A percentile compares a stretch with the other conserved stretches of the same genome.
Conservation (phyloP, 805 yeast species). For the Starmerella stellata region DNA sequence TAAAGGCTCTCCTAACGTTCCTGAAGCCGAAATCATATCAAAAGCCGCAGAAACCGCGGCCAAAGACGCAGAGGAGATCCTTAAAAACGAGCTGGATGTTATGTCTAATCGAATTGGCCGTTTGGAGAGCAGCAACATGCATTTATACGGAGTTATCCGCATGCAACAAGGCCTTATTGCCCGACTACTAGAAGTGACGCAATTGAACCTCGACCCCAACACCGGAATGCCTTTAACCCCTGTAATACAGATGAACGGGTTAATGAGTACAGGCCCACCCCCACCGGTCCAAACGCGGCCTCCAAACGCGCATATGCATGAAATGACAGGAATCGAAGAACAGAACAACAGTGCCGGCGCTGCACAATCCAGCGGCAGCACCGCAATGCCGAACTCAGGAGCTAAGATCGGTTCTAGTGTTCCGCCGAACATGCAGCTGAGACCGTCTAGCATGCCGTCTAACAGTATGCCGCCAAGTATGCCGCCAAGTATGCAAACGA, state of each 20-base stretch:
- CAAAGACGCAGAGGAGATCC: slow-evolving; percentile 10
- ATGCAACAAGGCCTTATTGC: slow-evolving; percentile 15
- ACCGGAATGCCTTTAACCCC: not conserved
- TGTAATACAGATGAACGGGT: not conserved
- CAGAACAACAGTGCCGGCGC: not conserved
- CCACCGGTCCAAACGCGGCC: too few relatives aligned
- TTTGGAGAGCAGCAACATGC: slow-evolving; percentile 11
- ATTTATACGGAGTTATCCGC: slow-evolving; percentile 10
- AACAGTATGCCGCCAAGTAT: too few relatives aligned
- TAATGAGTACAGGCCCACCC: too few relatives aligned
- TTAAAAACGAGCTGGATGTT: slow-evolving; percentile 7
- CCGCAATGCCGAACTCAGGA: not conserved
- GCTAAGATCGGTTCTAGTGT: not conserved
- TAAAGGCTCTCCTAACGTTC: slow-evolving; percentile 21
- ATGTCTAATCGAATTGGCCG: slow-evolving; percentile 9
- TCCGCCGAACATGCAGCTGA: not conserved
- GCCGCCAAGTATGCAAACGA: not conserved
- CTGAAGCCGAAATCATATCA: slow-evolving; percentile 18
- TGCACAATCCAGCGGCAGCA: too few relatives aligned
- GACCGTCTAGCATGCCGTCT: too few relatives aligned
- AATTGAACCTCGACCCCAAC: slow-evolving; percentile 3
- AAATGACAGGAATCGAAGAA: not conserved
- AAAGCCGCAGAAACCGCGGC: slow-evolving; percentile 16
- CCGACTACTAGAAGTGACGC: slow-evolving; percentile 4
- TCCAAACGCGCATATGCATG: not conserved